Conservation (phyloP, 148 eudicot genomes). For the Mesembryanthemum crystallinum region DNA sequence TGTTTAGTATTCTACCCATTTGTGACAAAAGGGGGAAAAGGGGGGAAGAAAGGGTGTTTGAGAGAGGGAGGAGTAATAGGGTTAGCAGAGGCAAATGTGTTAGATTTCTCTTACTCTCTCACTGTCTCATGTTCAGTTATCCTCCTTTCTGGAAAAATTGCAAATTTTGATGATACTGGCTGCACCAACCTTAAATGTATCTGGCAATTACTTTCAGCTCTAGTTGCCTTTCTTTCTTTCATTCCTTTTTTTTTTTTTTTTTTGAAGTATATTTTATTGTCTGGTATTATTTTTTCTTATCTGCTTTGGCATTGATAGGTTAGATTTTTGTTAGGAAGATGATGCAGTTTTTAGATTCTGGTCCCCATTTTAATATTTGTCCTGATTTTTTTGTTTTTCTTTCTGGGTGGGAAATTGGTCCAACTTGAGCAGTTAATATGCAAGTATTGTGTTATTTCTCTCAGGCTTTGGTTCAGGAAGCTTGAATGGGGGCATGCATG, state of each 20-base stretch:
- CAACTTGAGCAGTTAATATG: slow-evolving; percentile 1
- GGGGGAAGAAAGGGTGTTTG: not conserved
- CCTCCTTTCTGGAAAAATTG: slow-evolving; percentile 19
- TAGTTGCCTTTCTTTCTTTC: not conserved
- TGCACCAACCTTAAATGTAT: slow-evolving; percentile 22
- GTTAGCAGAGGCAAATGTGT: slow-evolving; percentile 2
- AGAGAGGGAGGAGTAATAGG: not conserved
- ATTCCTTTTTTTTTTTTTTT: not conserved
- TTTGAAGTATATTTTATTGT: not conserved
- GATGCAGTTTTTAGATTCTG: not conserved
- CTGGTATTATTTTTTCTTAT: not conserved
- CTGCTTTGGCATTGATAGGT: slow-evolving; percentile 8
- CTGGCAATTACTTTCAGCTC: slow-evolving; percentile 16
- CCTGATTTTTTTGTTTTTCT: not conserved
- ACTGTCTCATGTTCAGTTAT: slow-evolving; percentile 14
- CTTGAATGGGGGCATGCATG: slow-evolving; percentile 43
- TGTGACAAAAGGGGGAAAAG: slow-evolving; percentile 7
- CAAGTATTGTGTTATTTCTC: not conserved
- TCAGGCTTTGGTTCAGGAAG: slow-evolving; percentile 46
- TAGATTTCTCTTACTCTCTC: slow-evolving; percentile 7
- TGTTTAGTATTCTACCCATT: slow-evolving; percentile 19
- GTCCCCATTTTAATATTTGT: slow-evolving; percentile 15
- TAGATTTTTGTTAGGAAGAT: not conserved
- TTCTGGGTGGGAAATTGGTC: slow-evolving; percentile 1
- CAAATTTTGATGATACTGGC: slow-evolving; percentile 16